Conservation (phyloP, 2,329 filamentous ascomycete species). For the Hortaea werneckii region DNA sequence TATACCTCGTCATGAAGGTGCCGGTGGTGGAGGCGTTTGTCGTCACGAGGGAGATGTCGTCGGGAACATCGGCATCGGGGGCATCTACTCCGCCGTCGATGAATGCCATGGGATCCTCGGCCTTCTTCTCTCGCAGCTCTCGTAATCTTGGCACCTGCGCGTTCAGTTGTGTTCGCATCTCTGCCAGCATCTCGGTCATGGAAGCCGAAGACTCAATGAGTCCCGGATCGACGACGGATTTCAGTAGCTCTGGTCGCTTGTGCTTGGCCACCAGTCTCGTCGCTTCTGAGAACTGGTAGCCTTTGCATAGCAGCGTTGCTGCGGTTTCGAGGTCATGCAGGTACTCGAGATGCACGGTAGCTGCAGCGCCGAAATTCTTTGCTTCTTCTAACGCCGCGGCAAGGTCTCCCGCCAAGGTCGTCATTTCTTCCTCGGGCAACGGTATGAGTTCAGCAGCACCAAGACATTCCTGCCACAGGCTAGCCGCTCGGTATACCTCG, state of each 20-base stretch:
- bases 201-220: conserved; percentile 71
- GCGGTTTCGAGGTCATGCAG: conserved; percentile 61
- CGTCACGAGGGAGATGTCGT: conserved; percentile 84
- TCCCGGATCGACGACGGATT: conserved; percentile 61
- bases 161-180: conserved; percentile 75
- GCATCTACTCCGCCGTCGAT: conserved; percentile 53
- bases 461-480: conserved; percentile 85
- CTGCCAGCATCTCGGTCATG: conserved; percentile 83
- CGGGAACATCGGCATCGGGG: conserved; percentile 59
- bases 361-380: conserved; percentile 73
- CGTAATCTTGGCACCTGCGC: conserved; percentile 78
- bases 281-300: conserved; percentile 81
- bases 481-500: conserved; percentile 71
- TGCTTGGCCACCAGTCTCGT: conserved; percentile 62
- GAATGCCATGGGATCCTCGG: conserved; percentile 75
- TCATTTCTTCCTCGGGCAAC: conserved; percentile 49
- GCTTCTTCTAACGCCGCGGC: conserved; percentile 71
- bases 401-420: conserved; percentile 60
- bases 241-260: conserved; percentile 52
- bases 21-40: conserved; percentile 68
- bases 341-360: conserved; percentile 72
- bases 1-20: conserved; percentile 90
- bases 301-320: conserved; percentile 72
- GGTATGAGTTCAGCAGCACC: conserved; percentile 64
- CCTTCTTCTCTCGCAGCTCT: conserved; percentile 72